Percentiles rank a stretch among this genome's conserved stretches.
Conservation (phyloP, 345 rosid species). For the Eucalyptus curtisii region DNA sequence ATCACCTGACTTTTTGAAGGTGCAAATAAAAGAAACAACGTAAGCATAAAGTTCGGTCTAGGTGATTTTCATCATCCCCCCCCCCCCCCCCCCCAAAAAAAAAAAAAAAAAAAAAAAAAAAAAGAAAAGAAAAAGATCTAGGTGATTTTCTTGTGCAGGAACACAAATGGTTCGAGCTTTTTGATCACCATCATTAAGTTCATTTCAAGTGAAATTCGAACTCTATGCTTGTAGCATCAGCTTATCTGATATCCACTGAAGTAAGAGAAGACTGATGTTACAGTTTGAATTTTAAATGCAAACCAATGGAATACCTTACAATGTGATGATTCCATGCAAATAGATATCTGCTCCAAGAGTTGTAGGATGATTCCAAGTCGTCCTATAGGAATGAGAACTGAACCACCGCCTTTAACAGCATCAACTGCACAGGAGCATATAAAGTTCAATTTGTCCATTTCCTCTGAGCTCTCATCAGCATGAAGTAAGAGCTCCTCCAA, state of each 20-base stretch:
- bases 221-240: neutral
- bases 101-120: neutral
- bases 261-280: neutral
- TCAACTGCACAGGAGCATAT: slow-evolving; percentile 51
- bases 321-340: slow-evolving; percentile 36
- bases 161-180: neutral
- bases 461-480: slow-evolving; percentile 11
- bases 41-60: neutral
- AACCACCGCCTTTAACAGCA: slow-evolving; percentile 68
- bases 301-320: slow-evolving; percentile 20
- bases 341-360: slow-evolving; percentile 52
- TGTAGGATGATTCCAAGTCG: slow-evolving; percentile 51
- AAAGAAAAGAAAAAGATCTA: neutral
- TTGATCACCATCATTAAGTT: neutral
- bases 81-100: too few species aligned
- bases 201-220: neutral
- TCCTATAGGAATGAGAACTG: slow-evolving; percentile 55
- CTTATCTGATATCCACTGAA: neutral
- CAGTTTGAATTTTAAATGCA: neutral
- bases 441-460: slow-evolving; percentile 58
- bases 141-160: neutral
- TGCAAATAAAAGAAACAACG: neutral
- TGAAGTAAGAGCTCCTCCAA: neutral
- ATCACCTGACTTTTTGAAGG: neutral
- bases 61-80: neutral